Evolutionary conservation across 73 alveolate species (phyloP), one percentile per base, ranked within the genome.

Genomic region (Halteria grandinella): DNA sequence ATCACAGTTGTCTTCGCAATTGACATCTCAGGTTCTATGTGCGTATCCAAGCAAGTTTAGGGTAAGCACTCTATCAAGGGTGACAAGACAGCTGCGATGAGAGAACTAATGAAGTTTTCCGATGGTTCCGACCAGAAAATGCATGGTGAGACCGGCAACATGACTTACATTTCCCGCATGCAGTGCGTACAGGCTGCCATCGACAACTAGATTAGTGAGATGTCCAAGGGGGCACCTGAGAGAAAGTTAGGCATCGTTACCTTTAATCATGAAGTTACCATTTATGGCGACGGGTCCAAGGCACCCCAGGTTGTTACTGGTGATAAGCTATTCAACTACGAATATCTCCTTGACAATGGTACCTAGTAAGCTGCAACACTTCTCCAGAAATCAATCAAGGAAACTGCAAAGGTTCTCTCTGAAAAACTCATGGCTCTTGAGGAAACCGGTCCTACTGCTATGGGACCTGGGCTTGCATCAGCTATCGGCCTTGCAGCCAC

Each of bases 21-120:
- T 51, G 99, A 95, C 62, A 89, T 82, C 39, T 62, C 93, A 37
- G 99, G 99, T 8, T 85, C 97, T 43, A 95, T 95, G 99, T 89
- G 97, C 52, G 83, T 83, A 39, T 83, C 91, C 33, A 55, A 87
- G 45, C 84, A 87, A 41, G 86, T 93, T 52, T 66, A 72, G 78
- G 94, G 94, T 32, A 79, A 94, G 81, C 55, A 64, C 69, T 40
- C 82, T 39, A n/a, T 70, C 81, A 79, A 91, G 55, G 85, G 86
- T 6, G 91, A 94, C 55, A 79, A 47, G 73, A 69, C 83, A 14
- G 50, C 53, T 0, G 71, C 69, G 47, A 62, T 88, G 41, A 53
- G 66, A 17, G 60, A 89, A 1, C 80, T 88, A 15, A 60, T 75
- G 84, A 11, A 78, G 71, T 79, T 70, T 83, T 18, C 62, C 20